Evolutionary conservation across 768 basidiomycete species (phyloP), one percentile per base, ranked within the genome.

Genomic region (Amanita inopinata): DNA sequence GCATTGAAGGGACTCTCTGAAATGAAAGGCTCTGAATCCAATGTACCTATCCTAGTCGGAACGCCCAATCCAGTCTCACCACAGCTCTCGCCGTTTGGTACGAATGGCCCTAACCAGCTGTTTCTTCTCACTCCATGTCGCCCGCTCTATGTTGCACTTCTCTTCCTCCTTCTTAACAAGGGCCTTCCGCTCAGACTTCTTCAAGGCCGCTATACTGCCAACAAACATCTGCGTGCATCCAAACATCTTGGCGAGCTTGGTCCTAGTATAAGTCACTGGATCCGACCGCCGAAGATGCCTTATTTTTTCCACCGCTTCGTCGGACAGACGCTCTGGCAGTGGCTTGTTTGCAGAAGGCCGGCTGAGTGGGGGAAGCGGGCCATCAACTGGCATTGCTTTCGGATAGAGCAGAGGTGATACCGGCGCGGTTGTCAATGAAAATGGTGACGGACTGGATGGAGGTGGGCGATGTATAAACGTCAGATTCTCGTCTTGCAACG

Each of bases 391-490:
- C 7, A 62, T 52, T 5, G 57, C 39, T 4, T 63, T 54, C 10
- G 72, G 61, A 0, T 65, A 65, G 11, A 90, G 70, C 3, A 90
- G 66, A 0, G 88, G 83, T 0, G 87, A 91, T 4, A 73, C 61
- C 7, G 87, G 87, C 6, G 71, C 65, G 4, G 76, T 76, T 4
- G 76, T 80, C 44, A 78, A 73, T 14, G 87, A 91, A 46, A 69
- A 65, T 2, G 86, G 85, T 12, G 85, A 70, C 6, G 83, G 81
- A 7, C 79, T 73, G 7, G 81, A 76, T 0, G 87, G 83, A 0
- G 87, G 88, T n/a, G 83, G 83, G 32, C 88, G 79, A 57, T 86
- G 84, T 45, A 90, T 79, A 57, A 90, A 90, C 0, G 84, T 84
- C 43, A 88, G 59, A 46, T 71, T 65, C 44, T 73, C 71, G 48